Percentiles rank a stretch among this genome's conserved stretches.
Evolutionary conservation across 179 eudicot species (phyloP).

Genomic region (Beta macrorhiza): DNA sequence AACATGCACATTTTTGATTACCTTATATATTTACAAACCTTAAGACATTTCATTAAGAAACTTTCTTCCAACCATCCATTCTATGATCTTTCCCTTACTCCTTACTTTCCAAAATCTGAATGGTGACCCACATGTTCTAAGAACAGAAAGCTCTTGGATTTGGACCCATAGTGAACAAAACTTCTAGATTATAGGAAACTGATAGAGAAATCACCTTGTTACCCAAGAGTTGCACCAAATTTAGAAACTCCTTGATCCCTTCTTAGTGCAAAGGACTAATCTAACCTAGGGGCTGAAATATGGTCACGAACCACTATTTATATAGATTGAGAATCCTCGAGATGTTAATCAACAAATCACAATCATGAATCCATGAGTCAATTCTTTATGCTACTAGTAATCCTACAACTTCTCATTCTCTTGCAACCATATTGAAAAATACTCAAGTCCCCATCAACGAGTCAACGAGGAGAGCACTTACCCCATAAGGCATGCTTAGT

Average conservation of each 20-base stretch:
- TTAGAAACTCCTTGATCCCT: background rate
- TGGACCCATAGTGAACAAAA: background rate
- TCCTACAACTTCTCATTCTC: background rate
- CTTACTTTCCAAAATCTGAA: too few species aligned
- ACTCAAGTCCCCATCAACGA: background rate
- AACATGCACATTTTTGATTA: too few species aligned
- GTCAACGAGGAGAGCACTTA: background rate
- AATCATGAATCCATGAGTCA: background rate
- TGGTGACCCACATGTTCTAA: too few species aligned
- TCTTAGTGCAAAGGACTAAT: background rate
- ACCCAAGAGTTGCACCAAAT: background rate
- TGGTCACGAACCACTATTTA: background rate
- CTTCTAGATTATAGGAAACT: background rate
- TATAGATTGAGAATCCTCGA: background rate
- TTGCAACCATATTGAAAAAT: background rate
- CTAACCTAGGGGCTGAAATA: background rate
- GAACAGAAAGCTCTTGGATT: too few species aligned
- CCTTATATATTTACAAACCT: too few species aligned
- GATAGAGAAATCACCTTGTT: background rate
- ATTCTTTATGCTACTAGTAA: background rate
- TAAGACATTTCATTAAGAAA: too few species aligned
- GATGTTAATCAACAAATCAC: background rate
- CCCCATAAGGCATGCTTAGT: background rate
- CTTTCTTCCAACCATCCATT: too few species aligned
- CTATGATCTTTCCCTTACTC: too few species aligned